A percentile compares a stretch with the other conserved stretches of the same genome.
phyloP scores from a whole-genome alignment of 164 flowering plant species.

The Vitis cinerea region DNA sequence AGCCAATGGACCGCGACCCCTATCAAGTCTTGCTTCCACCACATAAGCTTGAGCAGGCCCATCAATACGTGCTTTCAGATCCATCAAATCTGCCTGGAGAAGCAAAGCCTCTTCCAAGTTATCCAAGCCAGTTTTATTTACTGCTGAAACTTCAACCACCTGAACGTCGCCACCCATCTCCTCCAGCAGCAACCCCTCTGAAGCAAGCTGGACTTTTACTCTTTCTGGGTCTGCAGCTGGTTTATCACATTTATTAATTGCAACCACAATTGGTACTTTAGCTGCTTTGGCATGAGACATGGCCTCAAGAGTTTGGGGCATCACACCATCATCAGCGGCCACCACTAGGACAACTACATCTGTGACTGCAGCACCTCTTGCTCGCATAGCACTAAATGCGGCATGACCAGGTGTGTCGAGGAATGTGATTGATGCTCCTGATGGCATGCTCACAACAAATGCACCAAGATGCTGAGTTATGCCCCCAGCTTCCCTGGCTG shows the following conservation, averaged over 20 bases:
- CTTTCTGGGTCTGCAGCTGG: conserved; percentile 87
- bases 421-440: conserved; percentile 86
- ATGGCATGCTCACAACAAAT: conserved; percentile 78
- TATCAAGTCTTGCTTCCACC: conserved; percentile 93
- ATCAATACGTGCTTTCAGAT: conserved; percentile 77
- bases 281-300: conserved; percentile 85
- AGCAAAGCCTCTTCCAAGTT: conserved; percentile 81
- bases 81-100: conserved; percentile 89
- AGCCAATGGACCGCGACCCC: conserved; percentile 84
- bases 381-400: conserved; percentile 96
- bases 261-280: conserved; percentile 89
- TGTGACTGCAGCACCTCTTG: conserved; percentile 94
- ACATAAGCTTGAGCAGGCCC: conserved; percentile 98
- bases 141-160: conserved; percentile 85
- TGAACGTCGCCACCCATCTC: conserved; percentile 97
- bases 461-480: conserved; percentile 97
- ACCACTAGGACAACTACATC: conserved; percentile 92
- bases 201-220: conserved; percentile 74
- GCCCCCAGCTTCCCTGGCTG: conserved; percentile 91
- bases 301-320: conserved; percentile 96
- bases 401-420: conserved; percentile 98
- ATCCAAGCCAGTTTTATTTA: conserved; percentile 64
- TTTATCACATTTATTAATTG: conserved; percentile 90
- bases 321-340: conserved; percentile 97
- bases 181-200: conserved; percentile 79